A percentile compares a stretch with the other conserved stretches of the same genome.
These are phyloP conservation scores for Phytopythium oedochilum DNA, from an alignment of 352 stramenopile species.

Conservation along the genomic window DNA sequence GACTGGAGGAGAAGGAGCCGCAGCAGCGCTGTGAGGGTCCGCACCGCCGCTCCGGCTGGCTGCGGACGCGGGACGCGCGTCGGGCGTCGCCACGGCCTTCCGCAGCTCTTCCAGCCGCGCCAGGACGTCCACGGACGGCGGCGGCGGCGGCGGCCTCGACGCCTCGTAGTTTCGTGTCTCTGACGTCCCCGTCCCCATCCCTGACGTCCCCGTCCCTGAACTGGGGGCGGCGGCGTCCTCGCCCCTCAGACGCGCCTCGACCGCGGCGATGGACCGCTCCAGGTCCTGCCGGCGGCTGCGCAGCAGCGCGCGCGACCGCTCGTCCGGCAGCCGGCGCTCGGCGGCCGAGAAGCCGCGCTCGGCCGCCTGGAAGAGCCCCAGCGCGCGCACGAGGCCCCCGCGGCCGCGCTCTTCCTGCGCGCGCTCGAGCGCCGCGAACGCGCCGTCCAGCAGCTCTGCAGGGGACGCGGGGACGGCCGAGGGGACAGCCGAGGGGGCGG, in stretches of 20 bases:
- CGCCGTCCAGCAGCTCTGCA: slow-evolving; percentile 27
- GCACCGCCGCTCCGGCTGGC: not conserved
- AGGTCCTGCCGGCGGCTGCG: slow-evolving; percentile 22
- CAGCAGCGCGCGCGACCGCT: slow-evolving; percentile 32
- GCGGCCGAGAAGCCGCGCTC: slow-evolving; percentile 28
- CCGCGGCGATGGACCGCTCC: slow-evolving; percentile 19
- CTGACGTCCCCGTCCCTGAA: not conserved
- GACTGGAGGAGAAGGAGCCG: not conserved
- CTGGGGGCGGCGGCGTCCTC: not conserved
- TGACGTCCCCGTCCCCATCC: not conserved
- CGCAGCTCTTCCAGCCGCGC: slow-evolving; percentile 36
- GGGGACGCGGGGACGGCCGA: not conserved
- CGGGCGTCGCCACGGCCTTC: slow-evolving; percentile 26
- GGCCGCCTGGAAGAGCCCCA: slow-evolving; percentile 28
- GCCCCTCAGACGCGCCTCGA: slow-evolving; percentile 7
- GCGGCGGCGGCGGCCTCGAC: not conserved
- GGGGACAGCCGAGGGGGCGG: not conserved
- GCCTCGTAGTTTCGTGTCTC: not conserved
- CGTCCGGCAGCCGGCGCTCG: slow-evolving; percentile 26
- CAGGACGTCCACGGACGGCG: slow-evolving; percentile 19
- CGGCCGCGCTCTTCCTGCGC: slow-evolving; percentile 16
- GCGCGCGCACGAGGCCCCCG: slow-evolving; percentile 3
- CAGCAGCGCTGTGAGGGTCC: not conserved
- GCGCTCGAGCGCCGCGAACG: slow-evolving; percentile 30
- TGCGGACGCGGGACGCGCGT: slow-evolving; percentile 2